These are phyloP conservation scores for Cutaneotrichosporon cyanovorans DNA, from an alignment of 1,284 basidiomycete species.

Conservation along the genomic window DNA sequence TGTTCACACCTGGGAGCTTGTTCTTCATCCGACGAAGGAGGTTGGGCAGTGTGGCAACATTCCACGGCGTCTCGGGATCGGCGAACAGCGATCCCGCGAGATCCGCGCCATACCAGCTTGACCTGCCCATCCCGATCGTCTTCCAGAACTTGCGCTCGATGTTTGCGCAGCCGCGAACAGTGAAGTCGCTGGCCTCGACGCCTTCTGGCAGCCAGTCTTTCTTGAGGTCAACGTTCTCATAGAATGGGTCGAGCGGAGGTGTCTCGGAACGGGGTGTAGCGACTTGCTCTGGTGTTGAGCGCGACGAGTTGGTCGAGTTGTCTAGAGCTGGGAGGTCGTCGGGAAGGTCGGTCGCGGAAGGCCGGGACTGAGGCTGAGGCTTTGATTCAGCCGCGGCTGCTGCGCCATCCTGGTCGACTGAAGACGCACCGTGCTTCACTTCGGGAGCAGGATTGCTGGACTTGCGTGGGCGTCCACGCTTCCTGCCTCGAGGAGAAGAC, in stretches of 20 bases:
- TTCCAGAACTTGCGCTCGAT: slow-evolving; percentile 91
- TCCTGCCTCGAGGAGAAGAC: too few species aligned
- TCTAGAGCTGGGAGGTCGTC: slow-evolving; percentile 27
- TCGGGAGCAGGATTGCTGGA: too few species aligned
- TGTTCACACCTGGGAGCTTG: slow-evolving; percentile 84
- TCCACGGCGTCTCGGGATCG: slow-evolving; percentile 75
- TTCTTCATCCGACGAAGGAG: slow-evolving; percentile 64
- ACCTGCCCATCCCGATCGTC: slow-evolving; percentile 61
- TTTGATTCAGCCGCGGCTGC: too few species aligned
- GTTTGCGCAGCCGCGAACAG: slow-evolving; percentile 72
- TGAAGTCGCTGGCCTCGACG: slow-evolving; percentile 66
- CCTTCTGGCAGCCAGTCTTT: slow-evolving; percentile 69
- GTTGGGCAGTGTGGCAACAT: slow-evolving; percentile 84
- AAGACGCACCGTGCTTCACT: too few species aligned
- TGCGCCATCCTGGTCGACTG: too few species aligned
- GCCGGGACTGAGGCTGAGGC: too few species aligned
- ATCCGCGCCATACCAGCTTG: slow-evolving; percentile 95
- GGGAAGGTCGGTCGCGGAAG: too few species aligned
- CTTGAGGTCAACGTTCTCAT: slow-evolving; percentile 61
- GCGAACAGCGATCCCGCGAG: slow-evolving; percentile 76
- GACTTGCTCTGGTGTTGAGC: slow-evolving; percentile 28
- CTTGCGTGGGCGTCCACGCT: too few species aligned
- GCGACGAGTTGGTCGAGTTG: slow-evolving; percentile 24
- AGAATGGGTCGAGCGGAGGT: slow-evolving; percentile 48
- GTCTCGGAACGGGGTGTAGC: slow-evolving; percentile 25